Conservation (phyloP, 1,284 basidiomycete species). For the Melampsora americana region DNA sequence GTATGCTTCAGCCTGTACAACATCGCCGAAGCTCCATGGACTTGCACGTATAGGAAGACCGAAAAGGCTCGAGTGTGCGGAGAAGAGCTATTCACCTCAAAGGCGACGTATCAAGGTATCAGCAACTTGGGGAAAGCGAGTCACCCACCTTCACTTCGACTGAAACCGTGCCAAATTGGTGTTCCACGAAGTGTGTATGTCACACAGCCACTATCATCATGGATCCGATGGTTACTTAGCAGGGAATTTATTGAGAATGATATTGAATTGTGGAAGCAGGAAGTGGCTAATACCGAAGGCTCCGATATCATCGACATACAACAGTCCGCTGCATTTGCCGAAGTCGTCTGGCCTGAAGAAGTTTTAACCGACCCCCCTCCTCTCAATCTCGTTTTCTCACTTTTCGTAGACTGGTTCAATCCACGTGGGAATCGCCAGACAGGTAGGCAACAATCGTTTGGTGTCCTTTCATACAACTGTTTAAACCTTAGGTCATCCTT, state of each 20-base stretch:
- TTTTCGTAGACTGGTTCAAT: too few species aligned
- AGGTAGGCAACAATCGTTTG: not conserved
- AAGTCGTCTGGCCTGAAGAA: too few species aligned
- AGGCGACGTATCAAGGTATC: not conserved
- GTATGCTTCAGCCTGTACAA: not conserved
- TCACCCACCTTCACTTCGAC: not conserved
- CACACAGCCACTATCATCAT: not conserved
- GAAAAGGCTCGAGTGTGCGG: too few species aligned
- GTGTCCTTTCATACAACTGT: not conserved
- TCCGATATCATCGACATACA: too few species aligned
- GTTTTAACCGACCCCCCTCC: not conserved
- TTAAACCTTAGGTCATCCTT: not conserved
- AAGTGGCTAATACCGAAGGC: not conserved
- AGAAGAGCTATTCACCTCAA: not conserved
- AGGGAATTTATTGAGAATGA: not conserved
- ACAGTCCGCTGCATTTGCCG: too few species aligned
- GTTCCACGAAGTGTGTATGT: too few species aligned
- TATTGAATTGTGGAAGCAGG: not conserved
- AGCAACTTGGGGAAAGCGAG: constrained; percentile 9
- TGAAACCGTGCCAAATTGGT: not conserved
- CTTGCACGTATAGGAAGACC: not conserved
- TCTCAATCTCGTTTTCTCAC: not conserved
- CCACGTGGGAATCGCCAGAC: not conserved
- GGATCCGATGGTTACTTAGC: too few species aligned
- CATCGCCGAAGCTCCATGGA: not conserved